Percentiles rank a stretch among this genome's conserved stretches.
These are phyloP conservation scores for Thermomucor indicae-seudaticae DNA, from an alignment of 371 early-diverging fungal genomes.

Conservation along the genomic window DNA sequence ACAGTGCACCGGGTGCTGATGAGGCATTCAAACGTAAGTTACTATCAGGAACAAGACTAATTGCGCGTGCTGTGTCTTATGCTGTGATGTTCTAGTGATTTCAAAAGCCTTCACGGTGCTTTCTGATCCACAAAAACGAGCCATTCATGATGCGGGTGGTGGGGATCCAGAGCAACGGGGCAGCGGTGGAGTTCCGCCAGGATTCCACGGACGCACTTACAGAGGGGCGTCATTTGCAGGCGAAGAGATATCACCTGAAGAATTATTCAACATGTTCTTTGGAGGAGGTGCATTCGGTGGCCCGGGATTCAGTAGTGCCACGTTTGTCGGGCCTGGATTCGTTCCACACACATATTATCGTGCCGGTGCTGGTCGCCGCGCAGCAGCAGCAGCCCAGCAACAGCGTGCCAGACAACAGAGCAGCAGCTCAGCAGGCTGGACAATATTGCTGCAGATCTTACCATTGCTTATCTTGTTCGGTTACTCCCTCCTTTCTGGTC, in stretches of 20 bases:
- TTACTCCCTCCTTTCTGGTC: conserved; percentile 34
- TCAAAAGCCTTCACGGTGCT: conserved; percentile 88
- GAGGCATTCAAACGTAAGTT: conserved; percentile 92
- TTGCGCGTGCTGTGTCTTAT: too few species aligned
- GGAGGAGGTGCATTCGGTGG: conserved; percentile 53
- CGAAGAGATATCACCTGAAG: conserved; percentile 90
- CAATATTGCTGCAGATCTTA: conserved; percentile 35
- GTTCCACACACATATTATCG: conserved; percentile 9
- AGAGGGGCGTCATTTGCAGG: conserved; percentile 35
- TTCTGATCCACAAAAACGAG: conserved; percentile 82
- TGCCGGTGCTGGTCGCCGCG: conserved; percentile 13
- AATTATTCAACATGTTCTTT: conserved; percentile 96
- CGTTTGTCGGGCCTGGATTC: conserved; percentile 48
- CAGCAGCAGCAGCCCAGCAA: conserved; percentile 4
- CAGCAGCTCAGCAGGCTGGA: conserved; percentile 18
- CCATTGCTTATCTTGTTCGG: conserved; percentile 40
- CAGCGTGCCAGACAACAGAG: conserved; percentile 13
- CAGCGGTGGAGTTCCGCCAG: conserved; percentile 5
- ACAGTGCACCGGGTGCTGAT: conserved; percentile 93
- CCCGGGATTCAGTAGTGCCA: conserved; percentile 44
- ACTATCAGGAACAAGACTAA: background rate
- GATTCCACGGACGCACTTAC: conserved; percentile 12
- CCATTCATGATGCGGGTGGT: conserved; percentile 84
- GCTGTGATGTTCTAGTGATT: conserved; percentile 72
- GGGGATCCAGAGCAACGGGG: conserved; percentile 57